Percentiles rank a stretch among this genome's conserved stretches.
These are phyloP conservation scores for Neopestalotiopsis rosae DNA, from an alignment of 2,329 filamentous ascomycete genomes.

Conservation along the genomic window DNA sequence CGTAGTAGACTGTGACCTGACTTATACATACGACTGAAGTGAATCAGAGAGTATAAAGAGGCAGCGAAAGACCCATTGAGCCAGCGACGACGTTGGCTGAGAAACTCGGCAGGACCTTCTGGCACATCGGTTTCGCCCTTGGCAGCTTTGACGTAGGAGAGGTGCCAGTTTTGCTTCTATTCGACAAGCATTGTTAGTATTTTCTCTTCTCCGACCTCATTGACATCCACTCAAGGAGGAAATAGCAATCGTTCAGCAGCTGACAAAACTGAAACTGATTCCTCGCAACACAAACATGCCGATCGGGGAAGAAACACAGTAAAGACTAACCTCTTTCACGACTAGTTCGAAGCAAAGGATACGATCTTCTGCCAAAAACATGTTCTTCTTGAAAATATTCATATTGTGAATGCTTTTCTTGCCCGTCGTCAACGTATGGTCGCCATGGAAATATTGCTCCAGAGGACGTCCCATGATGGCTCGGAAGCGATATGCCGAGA, in stretches of 20 bases:
- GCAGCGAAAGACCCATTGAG: constrained; percentile 98
- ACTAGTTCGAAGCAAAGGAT: constrained; percentile 99
- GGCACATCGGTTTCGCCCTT: constrained; percentile 99
- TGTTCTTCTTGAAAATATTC: constrained; percentile 99
- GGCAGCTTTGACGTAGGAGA: constrained; percentile 97
- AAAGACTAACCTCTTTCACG: constrained; percentile 71
- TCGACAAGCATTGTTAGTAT: too few species aligned
- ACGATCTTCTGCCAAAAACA: constrained; percentile 99
- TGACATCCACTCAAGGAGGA: too few species aligned
- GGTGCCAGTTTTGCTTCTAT: constrained; percentile 91
- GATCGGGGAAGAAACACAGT: too few species aligned
- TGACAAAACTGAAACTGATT: too few species aligned
- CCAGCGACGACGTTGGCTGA: constrained; percentile 97
- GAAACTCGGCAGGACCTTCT: constrained; percentile 95
- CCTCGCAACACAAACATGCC: too few species aligned
- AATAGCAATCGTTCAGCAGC: too few species aligned
- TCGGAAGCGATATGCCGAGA: constrained; percentile 96
- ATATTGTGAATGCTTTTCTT: constrained; percentile 99
- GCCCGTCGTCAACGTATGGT: constrained; percentile 95
- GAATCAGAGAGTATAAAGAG: constrained; percentile 96
- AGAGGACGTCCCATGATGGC: constrained; percentile 97
- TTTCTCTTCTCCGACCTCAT: too few species aligned
- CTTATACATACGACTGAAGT: constrained; percentile 99
- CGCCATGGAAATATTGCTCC: constrained; percentile 99
- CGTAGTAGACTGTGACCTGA: constrained; percentile 95